Evolutionary conservation across 2,329 filamentous ascomycete species (phyloP), one percentile per base, ranked within the genome.

Genomic region (Emmonsia crescens): DNA sequence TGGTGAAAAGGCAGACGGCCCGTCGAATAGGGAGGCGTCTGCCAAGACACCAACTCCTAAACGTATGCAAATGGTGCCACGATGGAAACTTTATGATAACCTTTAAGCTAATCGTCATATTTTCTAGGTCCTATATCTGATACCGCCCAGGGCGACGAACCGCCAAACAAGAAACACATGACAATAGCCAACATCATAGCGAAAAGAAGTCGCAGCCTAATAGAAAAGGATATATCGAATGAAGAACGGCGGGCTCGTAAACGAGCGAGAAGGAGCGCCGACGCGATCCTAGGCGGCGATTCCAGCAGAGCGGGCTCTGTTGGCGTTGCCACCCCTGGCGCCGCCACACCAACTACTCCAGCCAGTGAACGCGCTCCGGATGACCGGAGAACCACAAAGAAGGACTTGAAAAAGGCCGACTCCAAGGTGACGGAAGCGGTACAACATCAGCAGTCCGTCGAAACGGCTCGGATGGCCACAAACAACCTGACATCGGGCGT

Each of bases 381-480:
- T 60, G 72, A 78, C 1, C 81, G 84, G 44, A 93, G 91, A 73
- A 81, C 89, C 59, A 89, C 88, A 4, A 96, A 96, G 80, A 96
- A 96, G 77, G 91, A 96, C 73, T 81, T 88, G 71, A 90, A 87
- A 74, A 88, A 86, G 65, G 83, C 85, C n/a, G 87, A 90, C 63
- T 79, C 80, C 3, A 89, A 89, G 68, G 83, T 87, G 27, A 88
- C 85, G 0, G 90, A 95, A 70, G 88, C 88, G 21, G 87, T 87
- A 62, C 89, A 87, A 66, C 91, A 93, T 66, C 85, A 86, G 27
- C 89, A 87, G 65, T 91, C 93, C 31, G 96, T 96, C 71, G 82
- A 85, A 61, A 96, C 92, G 0, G 89, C 89, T 60, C 86, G 85
- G 64, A 83, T 91, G 78, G 89, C 89, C 1, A 82, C 91, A 51